Evolutionary conservation across 805 yeast genomes (phyloP), one percentile per base, ranked within the genome.

Genomic region (Cyberlindnera bimundalis): DNA sequence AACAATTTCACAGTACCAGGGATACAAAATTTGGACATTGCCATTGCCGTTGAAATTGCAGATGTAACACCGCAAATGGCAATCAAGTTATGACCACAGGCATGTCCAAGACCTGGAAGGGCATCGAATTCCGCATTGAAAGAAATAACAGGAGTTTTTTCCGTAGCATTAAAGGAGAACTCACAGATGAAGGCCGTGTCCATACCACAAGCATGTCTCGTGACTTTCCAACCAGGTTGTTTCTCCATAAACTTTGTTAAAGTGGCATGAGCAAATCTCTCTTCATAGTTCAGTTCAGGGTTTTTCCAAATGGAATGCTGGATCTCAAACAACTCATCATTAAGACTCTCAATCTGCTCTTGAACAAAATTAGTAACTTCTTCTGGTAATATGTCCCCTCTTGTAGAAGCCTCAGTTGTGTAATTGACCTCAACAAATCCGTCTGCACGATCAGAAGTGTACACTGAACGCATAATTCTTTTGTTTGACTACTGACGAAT

Each of bases 391-490:
- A 32, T 23, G 5, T n/a, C 33, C 6, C 21, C 3, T 45, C 49
- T 8, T 30, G 43, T 41, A 31, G 43, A 43, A 14, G 52, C 56
- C 38, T 53, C 59, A 24, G 51, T 45, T 43, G 53, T 48, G 21
- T 54, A 25, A 21, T 13, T 28, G 39, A 35, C 24, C 15, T 35
- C 39, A 13, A 35, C 39, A 17, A 28, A 35, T 10, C 39, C 39
- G 20, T 35, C 39, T 3, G 27, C 21, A 15, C 27, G 27, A 21
- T 28, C 39, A 3, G 27, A n/a, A 2, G 39, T 35, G 28, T 35
- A 28, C 21, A 35, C 33, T 4, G 32, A 14, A n/a, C 28, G 35
- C 35, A 32, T 32, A 10, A 23, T 29, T 16, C 9, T 9, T 14
- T 16, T 12, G 6, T 16, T 28, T 11, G 6, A 4, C 30, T 15